Evolutionary conservation across 345 rosid genomes (phyloP).

Genomic region (Camelina sativa): DNA sequence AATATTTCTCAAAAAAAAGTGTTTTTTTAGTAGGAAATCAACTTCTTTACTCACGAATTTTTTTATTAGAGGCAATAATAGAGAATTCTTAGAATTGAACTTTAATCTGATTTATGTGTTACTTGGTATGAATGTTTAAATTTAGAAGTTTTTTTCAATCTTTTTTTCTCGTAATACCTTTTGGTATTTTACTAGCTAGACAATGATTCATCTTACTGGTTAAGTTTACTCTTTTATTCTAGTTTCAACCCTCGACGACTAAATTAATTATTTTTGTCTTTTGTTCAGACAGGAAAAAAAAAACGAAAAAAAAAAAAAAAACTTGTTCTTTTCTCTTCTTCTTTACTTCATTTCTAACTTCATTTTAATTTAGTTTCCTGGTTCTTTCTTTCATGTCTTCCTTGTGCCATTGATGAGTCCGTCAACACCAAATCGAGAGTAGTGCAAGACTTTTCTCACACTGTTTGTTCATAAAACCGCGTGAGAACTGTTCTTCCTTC

Average conservation of each 20-base stretch:
- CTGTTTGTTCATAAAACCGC: constrained; percentile 32
- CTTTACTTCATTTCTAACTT: too few species aligned
- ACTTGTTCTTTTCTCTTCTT: neutral
- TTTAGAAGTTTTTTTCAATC: neutral
- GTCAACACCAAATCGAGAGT: constrained; percentile 25
- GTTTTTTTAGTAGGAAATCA: too few species aligned
- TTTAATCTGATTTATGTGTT: too few species aligned
- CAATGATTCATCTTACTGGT: neutral
- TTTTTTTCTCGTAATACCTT: neutral
- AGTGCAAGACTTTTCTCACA: constrained; percentile 36
- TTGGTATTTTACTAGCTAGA: neutral
- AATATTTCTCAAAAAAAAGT: too few species aligned
- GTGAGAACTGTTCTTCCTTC: constrained; percentile 36
- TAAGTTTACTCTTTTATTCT: neutral
- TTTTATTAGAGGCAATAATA: too few species aligned
- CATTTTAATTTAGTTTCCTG: too few species aligned
- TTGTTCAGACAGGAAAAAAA: constrained; percentile 1
- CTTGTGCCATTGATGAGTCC: constrained; percentile 38
- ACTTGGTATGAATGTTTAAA: neutral
- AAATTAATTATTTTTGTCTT: constrained; percentile 2
- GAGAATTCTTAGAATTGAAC: too few species aligned
- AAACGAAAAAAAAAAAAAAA: neutral
- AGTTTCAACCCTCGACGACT: constrained; percentile 24
- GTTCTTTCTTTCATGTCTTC: neutral
- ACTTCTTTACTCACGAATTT: too few species aligned